Percentiles rank a stretch among this genome's conserved stretches.
These are phyloP conservation scores for Didymella arachidicola DNA, from an alignment of 2,329 filamentous ascomycete species.

Conservation along the genomic window DNA sequence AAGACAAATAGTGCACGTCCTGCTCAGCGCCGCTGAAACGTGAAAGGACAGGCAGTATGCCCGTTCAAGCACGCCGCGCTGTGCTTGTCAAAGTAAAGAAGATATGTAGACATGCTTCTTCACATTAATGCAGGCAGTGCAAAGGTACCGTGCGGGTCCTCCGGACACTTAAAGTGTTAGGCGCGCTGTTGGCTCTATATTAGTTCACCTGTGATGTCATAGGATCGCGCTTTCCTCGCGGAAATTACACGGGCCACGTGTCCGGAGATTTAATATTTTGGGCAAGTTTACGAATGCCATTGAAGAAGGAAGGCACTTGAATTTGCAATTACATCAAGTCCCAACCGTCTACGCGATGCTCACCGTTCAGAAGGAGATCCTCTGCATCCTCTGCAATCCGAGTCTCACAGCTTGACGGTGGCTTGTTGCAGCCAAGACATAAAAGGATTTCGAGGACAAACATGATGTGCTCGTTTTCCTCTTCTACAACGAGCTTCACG, in stretches of 20 bases:
- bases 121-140: constrained; percentile 3
- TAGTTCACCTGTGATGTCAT: constrained; percentile 17
- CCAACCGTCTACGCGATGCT: too few relatives aligned
- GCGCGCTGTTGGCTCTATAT: constrained; percentile 9
- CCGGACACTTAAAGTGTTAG: constrained; percentile 13
- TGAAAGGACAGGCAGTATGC: background rate
- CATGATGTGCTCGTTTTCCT: background rate
- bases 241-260: background rate
- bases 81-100: constrained; percentile 23
- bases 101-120: constrained; percentile 6
- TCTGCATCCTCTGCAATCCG: background rate
- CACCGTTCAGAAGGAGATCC: too few relatives aligned
- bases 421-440: background rate
- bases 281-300: background rate
- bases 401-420: background rate
- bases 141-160: constrained; percentile 8
- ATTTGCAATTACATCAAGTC: background rate
- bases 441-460: background rate
- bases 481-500: background rate
- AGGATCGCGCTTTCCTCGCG: background rate
- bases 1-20: background rate
- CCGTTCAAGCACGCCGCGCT: constrained; percentile 11
- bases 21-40: constrained; percentile 8
- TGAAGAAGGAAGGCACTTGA: background rate
- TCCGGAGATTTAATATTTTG: background rate